Percentiles rank a stretch among this genome's conserved stretches.
Conservation (phyloP, 73 alveolate genomes). For the Tetrahymena elliotti region DNA sequence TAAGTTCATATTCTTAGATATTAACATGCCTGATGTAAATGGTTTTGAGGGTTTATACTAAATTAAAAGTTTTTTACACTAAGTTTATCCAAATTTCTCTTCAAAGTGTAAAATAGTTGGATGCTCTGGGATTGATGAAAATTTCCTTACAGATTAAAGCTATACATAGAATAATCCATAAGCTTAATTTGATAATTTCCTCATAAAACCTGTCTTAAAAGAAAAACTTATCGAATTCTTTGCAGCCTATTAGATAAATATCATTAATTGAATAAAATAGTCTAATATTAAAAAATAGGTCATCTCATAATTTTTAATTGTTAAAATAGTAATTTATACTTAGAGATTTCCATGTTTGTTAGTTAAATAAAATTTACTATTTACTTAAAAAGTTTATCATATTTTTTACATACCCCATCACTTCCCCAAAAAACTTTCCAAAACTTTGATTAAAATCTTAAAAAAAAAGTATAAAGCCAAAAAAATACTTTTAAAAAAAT, state of each 20-base stretch:
- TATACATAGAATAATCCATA: background rate
- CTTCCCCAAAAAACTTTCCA: no score
- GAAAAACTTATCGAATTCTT: background rate
- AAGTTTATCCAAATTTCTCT: background rate
- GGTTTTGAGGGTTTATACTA: background rate
- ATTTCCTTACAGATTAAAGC: background rate
- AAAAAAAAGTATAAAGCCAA: no score
- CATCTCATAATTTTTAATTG: no score
- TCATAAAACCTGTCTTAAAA: background rate
- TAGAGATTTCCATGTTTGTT: no score
- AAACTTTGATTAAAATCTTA: no score
- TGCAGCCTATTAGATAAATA: background rate
- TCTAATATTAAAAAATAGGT: no score
- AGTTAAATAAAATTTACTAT: no score
- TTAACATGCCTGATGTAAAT: background rate
- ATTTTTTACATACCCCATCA: no score
- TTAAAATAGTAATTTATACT: no score
- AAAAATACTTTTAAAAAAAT: no score
- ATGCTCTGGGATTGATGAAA: background rate
- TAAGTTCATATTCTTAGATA: background rate
- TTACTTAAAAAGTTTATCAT: no score
- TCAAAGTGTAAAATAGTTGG: background rate
- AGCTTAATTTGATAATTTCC: background rate
- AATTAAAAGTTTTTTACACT: background rate
- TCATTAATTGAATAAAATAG: background rate